Evolutionary conservation across 2,329 filamentous ascomycete species (phyloP).

Genomic region (Fusarium anthophilum): DNA sequence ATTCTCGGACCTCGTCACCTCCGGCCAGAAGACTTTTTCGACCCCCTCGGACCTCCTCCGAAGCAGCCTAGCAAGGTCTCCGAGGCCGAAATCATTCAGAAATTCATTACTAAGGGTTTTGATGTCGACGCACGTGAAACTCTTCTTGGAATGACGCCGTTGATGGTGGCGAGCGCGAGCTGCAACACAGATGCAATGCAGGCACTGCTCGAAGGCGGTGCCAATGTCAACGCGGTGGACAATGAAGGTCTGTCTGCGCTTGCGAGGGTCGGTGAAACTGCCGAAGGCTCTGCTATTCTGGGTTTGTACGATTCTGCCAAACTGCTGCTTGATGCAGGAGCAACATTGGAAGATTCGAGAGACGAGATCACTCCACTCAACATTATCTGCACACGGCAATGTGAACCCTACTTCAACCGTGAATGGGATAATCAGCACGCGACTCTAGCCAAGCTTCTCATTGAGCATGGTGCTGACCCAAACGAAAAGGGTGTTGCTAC

Average conservation of each 20-base stretch:
- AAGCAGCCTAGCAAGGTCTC: slow-evolving; percentile 19
- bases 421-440: slow-evolving; percentile 42
- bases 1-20: slow-evolving; percentile 38
- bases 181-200: slow-evolving; percentile 41
- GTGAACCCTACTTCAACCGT: slow-evolving; percentile 35
- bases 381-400: slow-evolving; percentile 39
- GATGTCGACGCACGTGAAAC: slow-evolving; percentile 40
- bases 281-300: slow-evolving; percentile 36
- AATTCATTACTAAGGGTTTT: slow-evolving; percentile 39
- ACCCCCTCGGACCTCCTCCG: slow-evolving; percentile 11
- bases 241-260: slow-evolving; percentile 40
- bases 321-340: slow-evolving; percentile 41
- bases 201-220: slow-evolving; percentile 37
- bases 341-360: slow-evolving; percentile 28
- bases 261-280: slow-evolving; percentile 38
- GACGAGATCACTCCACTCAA: slow-evolving; percentile 40
- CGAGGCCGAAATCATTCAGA: slow-evolving; percentile 41
- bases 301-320: slow-evolving; percentile 36
- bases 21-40: slow-evolving; percentile 34
- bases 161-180: slow-evolving; percentile 43
- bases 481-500: slow-evolving; percentile 38
- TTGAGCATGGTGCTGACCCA: slow-evolving; percentile 39
- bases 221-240: slow-evolving; percentile 39
- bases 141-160: slow-evolving; percentile 41
- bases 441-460: slow-evolving; percentile 38